These are phyloP conservation scores for Puya raimondii DNA, from an alignment of 176 grass and related monocot species.

Conservation along the genomic window DNA sequence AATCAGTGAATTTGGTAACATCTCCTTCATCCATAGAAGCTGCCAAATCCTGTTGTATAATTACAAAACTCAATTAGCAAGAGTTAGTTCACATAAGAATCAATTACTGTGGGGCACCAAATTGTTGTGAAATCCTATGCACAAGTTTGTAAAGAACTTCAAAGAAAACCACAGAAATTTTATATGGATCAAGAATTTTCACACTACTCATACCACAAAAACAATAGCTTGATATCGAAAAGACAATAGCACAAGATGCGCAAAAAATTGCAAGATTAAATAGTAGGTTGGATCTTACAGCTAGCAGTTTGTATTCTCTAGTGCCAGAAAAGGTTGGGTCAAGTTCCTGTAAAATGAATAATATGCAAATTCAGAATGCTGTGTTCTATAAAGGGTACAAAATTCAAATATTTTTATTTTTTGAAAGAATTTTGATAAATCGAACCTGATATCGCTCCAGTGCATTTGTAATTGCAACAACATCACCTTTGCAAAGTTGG, in stretches of 20 bases:
- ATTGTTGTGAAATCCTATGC: neutral
- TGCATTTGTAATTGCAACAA: conserved; percentile 81
- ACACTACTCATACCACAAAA: neutral
- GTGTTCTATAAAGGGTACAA: conserved; percentile 7
- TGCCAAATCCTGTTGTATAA: conserved; percentile 62
- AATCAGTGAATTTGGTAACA: conserved; percentile 82
- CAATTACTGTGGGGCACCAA: neutral
- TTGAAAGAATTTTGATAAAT: neutral
- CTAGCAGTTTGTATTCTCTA: conserved; percentile 89
- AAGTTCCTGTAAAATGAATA: conserved; percentile 57
- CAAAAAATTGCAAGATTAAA: neutral
- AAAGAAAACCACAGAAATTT: neutral
- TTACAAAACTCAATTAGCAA: neutral
- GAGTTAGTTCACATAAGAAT: neutral
- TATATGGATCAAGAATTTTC: no score
- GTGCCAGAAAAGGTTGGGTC: conserved; percentile 95
- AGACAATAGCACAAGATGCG: neutral
- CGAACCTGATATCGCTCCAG: conserved; percentile 79
- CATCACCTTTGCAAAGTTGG: conserved; percentile 86
- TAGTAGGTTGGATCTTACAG: conserved; percentile 39
- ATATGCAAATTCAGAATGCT: neutral
- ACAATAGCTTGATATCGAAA: neutral
- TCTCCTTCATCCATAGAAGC: conserved; percentile 93
- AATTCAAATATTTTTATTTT: conserved; percentile 1
- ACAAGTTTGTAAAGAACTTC: neutral